Percentiles rank a stretch among this genome's conserved stretches.
phyloP scores from a whole-genome alignment of 2,329 filamentous ascomycete species.

The Ambrosiella cleistominuta region DNA sequence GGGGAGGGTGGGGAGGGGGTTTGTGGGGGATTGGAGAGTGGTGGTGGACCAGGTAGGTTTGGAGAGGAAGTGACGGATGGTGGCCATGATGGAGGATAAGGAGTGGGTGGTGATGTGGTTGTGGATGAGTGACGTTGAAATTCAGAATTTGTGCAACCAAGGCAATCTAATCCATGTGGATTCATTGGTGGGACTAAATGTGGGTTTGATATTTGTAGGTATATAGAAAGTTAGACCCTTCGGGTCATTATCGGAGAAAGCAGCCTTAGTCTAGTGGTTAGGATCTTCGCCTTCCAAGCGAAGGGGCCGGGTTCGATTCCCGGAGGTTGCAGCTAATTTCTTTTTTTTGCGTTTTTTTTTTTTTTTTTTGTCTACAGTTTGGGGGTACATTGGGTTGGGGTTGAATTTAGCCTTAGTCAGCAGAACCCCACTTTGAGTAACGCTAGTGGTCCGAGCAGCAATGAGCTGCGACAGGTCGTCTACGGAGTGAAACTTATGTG shows the following conservation, averaged over 20 bases:
- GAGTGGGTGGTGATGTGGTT: constrained; percentile 10
- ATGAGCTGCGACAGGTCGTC: too few relatives aligned
- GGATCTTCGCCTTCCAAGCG: constrained; percentile 9
- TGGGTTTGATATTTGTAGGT: not conserved
- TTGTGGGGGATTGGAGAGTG: constrained; percentile 38
- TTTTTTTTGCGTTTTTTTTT: not conserved
- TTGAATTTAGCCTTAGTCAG: not conserved
- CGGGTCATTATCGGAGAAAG: not conserved
- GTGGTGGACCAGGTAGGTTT: constrained; percentile 71
- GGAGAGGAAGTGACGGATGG: constrained; percentile 35
- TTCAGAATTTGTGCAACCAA: not conserved
- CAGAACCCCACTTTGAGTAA: not conserved
- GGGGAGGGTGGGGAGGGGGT: constrained; percentile 33
- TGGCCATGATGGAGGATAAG: constrained; percentile 14
- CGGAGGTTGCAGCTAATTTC: constrained; percentile 1
- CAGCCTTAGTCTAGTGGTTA: constrained; percentile 8
- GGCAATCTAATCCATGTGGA: too few relatives aligned
- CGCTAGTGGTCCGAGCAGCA: too few relatives aligned
- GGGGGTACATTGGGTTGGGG: not conserved
- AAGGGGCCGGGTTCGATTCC: constrained; percentile 7
- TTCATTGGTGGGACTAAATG: too few relatives aligned
- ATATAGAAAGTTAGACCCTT: not conserved
- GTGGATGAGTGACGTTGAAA: constrained; percentile 7
- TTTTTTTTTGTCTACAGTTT: not conserved
- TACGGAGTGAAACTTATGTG: too few relatives aligned